Base-by-base conservation (phyloP, 1,284 basidiomycete genomes). In the Ganoderma lingzhi region DNA sequence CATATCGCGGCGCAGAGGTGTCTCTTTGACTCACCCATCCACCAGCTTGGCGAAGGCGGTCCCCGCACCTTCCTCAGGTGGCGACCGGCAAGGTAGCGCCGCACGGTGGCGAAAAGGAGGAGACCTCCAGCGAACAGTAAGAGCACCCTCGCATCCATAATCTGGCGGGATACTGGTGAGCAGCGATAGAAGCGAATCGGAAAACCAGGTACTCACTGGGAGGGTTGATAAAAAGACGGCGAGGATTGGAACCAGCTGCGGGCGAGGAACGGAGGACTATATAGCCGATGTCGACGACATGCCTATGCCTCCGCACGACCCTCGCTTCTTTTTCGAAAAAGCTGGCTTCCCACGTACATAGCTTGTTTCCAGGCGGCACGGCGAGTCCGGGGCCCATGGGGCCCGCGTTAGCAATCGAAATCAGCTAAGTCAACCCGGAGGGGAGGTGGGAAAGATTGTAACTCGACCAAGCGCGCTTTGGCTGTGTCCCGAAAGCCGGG, bases 41-140 rank as follows among this genome's bases (percentile, higher is more conserved):
- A 61, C 66, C 70, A 75, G 53, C 73, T 73, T 1, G 73, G 71
- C 4, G 70, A 30, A n/a, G 73, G 63, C 5, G 75, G 75, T 39
- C 75, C 75, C 37, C 74, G 63, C n/a, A 76, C 59, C 51, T 70
- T 70, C 55, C 64, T 65, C 23, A 75, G 51, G 8, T 56, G 42
- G 12, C 71, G 69, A 12, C 67, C 65, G 0, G 71, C 70, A 32
- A 72, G 60, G 35, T 69, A 68, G 8, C 61, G 65, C 30, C 68
- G 71, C 6, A 72, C 66, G 10, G 63, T 59, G 17, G 35, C 35
- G 15, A 68, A n/a, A 12, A 59, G 70, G 35, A 74, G 28, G 10
- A 55, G 62, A 12, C 68, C 70, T 6, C 68, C 66, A 6, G 44
- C 62, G 23, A 73, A 35, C 32, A 73, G 53, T 23, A 70, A 6